These are phyloP conservation scores for Phytophthora fragariaefolia DNA, from an alignment of 352 stramenopile species.

Conservation along the genomic window DNA sequence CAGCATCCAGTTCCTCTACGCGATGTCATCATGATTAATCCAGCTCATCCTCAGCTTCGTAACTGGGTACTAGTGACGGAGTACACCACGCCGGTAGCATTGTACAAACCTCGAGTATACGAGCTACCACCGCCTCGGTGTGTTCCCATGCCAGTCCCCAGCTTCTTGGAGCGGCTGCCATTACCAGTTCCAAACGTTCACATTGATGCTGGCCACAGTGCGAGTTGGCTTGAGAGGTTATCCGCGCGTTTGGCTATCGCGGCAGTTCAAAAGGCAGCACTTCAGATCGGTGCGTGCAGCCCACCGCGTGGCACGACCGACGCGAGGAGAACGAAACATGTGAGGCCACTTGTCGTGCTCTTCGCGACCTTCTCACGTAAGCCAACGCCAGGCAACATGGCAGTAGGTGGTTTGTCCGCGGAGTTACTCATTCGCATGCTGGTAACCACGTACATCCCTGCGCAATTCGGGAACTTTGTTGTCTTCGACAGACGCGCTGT, in stretches of 20 bases:
- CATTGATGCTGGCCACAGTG: slow-evolving; percentile 67
- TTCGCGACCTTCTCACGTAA: slow-evolving; percentile 93
- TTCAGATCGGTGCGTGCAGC: slow-evolving; percentile 77
- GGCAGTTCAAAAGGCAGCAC: slow-evolving; percentile 57
- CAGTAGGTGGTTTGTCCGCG: slow-evolving; percentile 81
- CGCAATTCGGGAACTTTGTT: slow-evolving; percentile 93
- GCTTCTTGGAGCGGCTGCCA: slow-evolving; percentile 75
- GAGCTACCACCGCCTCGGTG: slow-evolving; percentile 78
- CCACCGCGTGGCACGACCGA: slow-evolving; percentile 61
- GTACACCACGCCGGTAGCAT: slow-evolving; percentile 58
- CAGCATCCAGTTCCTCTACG: slow-evolving; percentile 25
- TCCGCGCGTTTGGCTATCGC: slow-evolving; percentile 57
- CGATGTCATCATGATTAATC: slow-evolving; percentile 73
- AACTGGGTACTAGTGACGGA: slow-evolving; percentile 79
- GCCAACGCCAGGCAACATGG: slow-evolving; percentile 78
- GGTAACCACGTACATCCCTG: slow-evolving; percentile 91
- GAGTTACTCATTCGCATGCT: slow-evolving; percentile 92
- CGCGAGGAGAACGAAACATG: slow-evolving; percentile 80
- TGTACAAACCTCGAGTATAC: slow-evolving; percentile 89
- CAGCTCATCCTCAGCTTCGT: slow-evolving; percentile 52
- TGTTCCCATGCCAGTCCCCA: slow-evolving; percentile 88
- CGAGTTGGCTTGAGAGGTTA: slow-evolving; percentile 75
- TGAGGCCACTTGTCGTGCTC: slow-evolving; percentile 80
- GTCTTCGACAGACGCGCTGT: slow-evolving; percentile 82
- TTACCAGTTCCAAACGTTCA: slow-evolving; percentile 73